Evolutionary conservation across 176 grass and related monocot species (phyloP), one percentile per base, ranked within the genome.

Genomic region (Raddia guianensis): DNA sequence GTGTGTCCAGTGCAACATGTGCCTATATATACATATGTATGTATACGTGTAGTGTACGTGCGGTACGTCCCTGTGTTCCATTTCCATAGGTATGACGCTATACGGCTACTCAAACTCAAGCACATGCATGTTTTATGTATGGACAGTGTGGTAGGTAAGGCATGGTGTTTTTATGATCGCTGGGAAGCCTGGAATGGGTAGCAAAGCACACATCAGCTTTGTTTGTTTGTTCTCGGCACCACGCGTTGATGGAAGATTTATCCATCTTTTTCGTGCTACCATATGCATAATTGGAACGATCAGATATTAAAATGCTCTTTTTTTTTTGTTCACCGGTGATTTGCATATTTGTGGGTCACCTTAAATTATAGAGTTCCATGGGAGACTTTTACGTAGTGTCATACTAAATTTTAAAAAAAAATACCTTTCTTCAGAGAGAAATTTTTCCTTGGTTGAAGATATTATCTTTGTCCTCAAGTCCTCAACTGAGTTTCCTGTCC

Each of bases 131-230:
- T 74, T 34, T 62, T 69, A 0, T 64, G 47, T 68, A 21, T 79
- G 86, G 53, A 20, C 9, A 9, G n/a, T 60, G 18, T 61, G 62
- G 52, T 80, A 68, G 81, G 75, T 84, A 4, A 80, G 27, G 46
- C 81, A 88, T 69, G 75, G 3, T 54, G 63, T 70, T 0, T 35
- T 13, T 76, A 63, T 74, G 60, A 64, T 56, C 7, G 10, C 35
- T 42, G 35, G 58, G 34, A 8, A 27, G 27, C 27, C 27, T 27
- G 27, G 27, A 27, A 27, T 3, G 14, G 59, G 48, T 47, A 65
- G 72, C 27, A 54, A 7, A 40, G 37, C 37, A 40, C 40, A 55
- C 20, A 11, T 60, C 54, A 61, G 13, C 40, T 63, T 72, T 61
- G 56, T 78, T 50, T 27, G 52, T 5, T 76, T 47, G 2, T 47